A percentile compares a stretch with the other conserved stretches of the same genome.
phyloP scores from a whole-genome alignment of 352 stramenopile genomes.

The Phytophthora multivora region DNA sequence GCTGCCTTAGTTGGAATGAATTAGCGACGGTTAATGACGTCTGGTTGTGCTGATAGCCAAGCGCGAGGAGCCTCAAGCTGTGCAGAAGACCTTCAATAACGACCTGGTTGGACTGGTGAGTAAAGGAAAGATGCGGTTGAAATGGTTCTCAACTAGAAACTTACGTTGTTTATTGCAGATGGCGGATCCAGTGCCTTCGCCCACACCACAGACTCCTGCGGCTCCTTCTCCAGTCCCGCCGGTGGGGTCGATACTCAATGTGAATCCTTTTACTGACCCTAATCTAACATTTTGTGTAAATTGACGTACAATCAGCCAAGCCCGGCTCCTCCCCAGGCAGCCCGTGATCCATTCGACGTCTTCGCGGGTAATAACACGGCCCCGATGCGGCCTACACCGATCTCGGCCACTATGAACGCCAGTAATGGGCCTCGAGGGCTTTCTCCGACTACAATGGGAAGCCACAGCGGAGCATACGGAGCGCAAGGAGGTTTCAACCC shows the following conservation, averaged over 20 bases:
- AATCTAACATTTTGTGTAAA: neutral
- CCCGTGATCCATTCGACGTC: slow-evolving; percentile 77
- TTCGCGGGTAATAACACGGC: slow-evolving; percentile 49
- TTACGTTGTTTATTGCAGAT: slow-evolving; percentile 39
- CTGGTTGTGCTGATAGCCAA: slow-evolving; percentile 39
- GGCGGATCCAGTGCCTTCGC: slow-evolving; percentile 59
- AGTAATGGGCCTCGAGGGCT: slow-evolving; percentile 39
- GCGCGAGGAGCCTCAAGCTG: slow-evolving; percentile 46
- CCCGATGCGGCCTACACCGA: slow-evolving; percentile 42
- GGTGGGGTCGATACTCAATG: slow-evolving; percentile 14
- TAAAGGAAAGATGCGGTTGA: neutral
- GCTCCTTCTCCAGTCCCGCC: slow-evolving; percentile 44
- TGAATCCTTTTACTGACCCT: neutral
- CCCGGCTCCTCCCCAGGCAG: slow-evolving; percentile 29
- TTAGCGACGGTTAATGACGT: neutral
- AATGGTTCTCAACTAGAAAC: neutral
- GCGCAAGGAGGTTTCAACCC: slow-evolving; percentile 48
- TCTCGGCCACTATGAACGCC: slow-evolving; percentile 28
- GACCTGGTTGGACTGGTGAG: slow-evolving; percentile 81
- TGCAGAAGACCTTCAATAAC: slow-evolving; percentile 77
- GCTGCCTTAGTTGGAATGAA: no score
- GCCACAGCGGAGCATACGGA: slow-evolving; percentile 28
- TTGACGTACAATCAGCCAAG: slow-evolving; percentile 8
- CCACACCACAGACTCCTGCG: slow-evolving; percentile 36
- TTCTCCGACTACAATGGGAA: slow-evolving; percentile 32